Base-by-base conservation (phyloP, 2,329 filamentous ascomycete genomes). In the Fonsecaea nubica region DNA sequence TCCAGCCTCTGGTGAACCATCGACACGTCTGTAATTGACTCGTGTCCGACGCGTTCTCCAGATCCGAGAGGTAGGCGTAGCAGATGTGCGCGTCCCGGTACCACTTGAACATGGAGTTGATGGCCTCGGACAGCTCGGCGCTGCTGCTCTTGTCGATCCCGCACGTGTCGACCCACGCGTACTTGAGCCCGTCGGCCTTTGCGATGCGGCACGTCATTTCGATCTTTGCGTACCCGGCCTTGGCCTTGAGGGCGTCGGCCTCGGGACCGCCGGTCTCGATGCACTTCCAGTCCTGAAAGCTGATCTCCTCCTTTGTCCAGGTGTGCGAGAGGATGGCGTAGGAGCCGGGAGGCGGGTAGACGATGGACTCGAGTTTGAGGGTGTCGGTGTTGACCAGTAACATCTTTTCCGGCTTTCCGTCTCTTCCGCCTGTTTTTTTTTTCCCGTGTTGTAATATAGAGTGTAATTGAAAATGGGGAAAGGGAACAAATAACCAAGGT, bases 101-200 rank as follows among this genome's bases (percentile, higher is more conserved):
- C 71, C 69, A 32, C 30, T 38, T 35, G 53, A 55, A 55, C 53
- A 55, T 55, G n/a, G 53, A 55, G 35, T 55, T 55, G n/a, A 73
- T 53, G 7, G 71, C 71, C 59, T 72, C 69, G 10, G 65, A 67
- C 18, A 73, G 53, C 58, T 72, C 70, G 4, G 69, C 68, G 30
- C 68, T 72, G 59, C 64, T 72, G 32, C 35, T 55, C 55, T 73
- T 73, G 64, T 73, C 63, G 36, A 73, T 73, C 59, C 71, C 72
- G 45, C 69, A 72, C 12, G 69, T 72, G 53, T 73, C 71, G 7
- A 73, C 57, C 71, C 71, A 73, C 2, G 69, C 68, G n/a, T 74
- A 74, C 36, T 58, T 38, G 45, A 68, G 1, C 30, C 50, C 56
- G 21, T 57, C 50, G 6, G 50, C 15, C 38, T 36, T 38, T 21